A percentile compares a stretch with the other conserved stretches of the same genome.
These are phyloP conservation scores for Penicillium fuscoglaucum DNA, from an alignment of 2,329 filamentous ascomycete species.

Conservation along the genomic window DNA sequence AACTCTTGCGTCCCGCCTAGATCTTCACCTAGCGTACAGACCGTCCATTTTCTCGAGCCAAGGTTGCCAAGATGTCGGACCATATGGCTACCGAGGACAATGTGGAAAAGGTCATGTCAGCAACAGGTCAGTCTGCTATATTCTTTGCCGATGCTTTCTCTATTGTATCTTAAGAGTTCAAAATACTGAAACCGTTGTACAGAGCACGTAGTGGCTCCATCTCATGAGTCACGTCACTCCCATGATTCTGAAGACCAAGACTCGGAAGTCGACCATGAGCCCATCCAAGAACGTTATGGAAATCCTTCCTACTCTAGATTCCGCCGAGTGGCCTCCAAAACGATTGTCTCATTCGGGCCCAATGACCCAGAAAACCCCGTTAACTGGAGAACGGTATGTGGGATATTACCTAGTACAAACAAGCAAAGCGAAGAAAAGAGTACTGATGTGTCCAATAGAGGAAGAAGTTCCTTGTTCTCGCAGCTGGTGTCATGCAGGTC, in stretches of 20 bases:
- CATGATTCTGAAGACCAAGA: conserved; percentile 18
- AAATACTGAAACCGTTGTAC: neutral
- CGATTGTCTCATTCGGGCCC: conserved; percentile 36
- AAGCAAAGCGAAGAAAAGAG: neutral
- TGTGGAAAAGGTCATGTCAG: conserved; percentile 21
- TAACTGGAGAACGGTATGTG: conserved; percentile 36
- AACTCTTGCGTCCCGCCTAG: conserved; percentile 11
- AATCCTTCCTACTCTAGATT: conserved; percentile 32
- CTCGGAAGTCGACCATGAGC: conserved; percentile 25
- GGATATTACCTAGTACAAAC: neutral
- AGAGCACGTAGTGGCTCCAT: conserved; percentile 17
- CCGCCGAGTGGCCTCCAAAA: conserved; percentile 39
- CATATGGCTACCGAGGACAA: conserved; percentile 21
- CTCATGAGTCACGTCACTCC: conserved; percentile 15
- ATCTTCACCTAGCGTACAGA: conserved; percentile 10
- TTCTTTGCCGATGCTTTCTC: neutral
- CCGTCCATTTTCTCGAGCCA: conserved; percentile 2
- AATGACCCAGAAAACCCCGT: conserved; percentile 38
- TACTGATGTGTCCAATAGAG: conserved; percentile 12
- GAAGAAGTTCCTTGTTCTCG: conserved; percentile 38
- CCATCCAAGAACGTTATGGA: conserved; percentile 29
- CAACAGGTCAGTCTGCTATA: conserved; percentile 16
- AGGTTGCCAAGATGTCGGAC: conserved; percentile 18
- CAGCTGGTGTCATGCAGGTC: conserved; percentile 40
- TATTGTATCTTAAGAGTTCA: neutral